Evolutionary conservation across 805 yeast species (phyloP).

Genomic region (Monosporozyma solicola): DNA sequence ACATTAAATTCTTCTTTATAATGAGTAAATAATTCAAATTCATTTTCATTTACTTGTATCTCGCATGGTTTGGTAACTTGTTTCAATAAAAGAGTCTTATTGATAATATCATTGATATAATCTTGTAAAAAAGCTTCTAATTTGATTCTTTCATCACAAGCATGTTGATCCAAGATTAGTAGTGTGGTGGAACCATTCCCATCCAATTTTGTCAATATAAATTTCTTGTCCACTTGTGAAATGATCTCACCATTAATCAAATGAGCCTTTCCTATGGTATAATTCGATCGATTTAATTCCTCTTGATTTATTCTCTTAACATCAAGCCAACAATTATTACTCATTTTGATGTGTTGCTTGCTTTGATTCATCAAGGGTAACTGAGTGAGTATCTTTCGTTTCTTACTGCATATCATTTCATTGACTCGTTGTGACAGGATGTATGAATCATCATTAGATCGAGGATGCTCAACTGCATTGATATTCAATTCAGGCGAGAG

Average conservation of each 20-base stretch:
- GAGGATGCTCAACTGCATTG: not conserved
- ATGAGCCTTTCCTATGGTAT: slow-evolving; percentile 9
- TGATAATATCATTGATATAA: slow-evolving; percentile 26
- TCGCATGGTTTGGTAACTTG: slow-evolving; percentile 8
- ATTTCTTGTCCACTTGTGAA: slow-evolving; percentile 55
- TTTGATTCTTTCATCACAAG: slow-evolving; percentile 66
- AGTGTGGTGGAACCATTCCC: slow-evolving; percentile 15
- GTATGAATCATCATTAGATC: not conserved
- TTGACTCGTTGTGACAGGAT: not conserved
- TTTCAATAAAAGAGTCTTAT: slow-evolving; percentile 10
- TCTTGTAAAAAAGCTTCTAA: slow-evolving; percentile 44
- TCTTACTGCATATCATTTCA: not conserved
- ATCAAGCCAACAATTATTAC: slow-evolving; percentile 8
- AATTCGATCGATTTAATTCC: not conserved
- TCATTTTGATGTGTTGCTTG: not conserved
- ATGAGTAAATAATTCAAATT: slow-evolving; percentile 27
- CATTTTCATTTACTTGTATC: slow-evolving; percentile 22
- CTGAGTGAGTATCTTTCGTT: not conserved
- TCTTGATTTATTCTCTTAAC: not conserved
- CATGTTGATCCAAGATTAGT: slow-evolving; percentile 69
- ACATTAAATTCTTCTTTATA: slow-evolving; percentile 23
- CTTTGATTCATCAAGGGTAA: not conserved
- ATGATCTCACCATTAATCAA: slow-evolving; percentile 31
- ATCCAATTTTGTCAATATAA: slow-evolving; percentile 39
- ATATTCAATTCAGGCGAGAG: not conserved